Base-by-base conservation (phyloP, 2,329 filamentous ascomycete genomes). In the Phoma sp. region DNA sequence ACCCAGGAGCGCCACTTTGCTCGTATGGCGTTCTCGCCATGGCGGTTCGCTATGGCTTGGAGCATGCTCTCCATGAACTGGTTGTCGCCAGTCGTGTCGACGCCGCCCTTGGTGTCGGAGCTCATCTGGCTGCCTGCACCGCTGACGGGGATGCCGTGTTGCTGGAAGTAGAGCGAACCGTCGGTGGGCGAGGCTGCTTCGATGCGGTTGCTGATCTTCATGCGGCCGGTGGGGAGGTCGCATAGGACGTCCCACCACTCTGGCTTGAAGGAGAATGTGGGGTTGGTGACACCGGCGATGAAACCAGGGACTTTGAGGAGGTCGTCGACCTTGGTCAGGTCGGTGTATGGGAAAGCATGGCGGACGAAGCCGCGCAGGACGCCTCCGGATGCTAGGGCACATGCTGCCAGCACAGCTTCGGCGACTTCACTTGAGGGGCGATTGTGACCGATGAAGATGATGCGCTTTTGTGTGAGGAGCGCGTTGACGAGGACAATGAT, bases 231-330 rank as follows among this genome's bases (percentile, higher is more conserved):
- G 0, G 93, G 90, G 34, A 99, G 81, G 74, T 99, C 95, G 74
- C 95, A 99, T 11, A 99, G 82, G 9, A 99, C 78, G 75, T 99
- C 95, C 95, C 95, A 99, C 95, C 95, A 99, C 72, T 97, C 93
- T 0, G 90, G 91, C 68, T 98, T 93, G 68, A 92, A 87, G 57
- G 93, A 92, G 73, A 99, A 99, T 0, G 92, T 93, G 5, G 95
- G 95, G 71, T 99, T 99, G 1, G 93, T 99, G 33, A 99, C 95
- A 52, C 95, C 95, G 2, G 95, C 95, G 66, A 99, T 96, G 76
- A 99, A 99, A 2, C 95, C 95, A 6, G 95, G 93, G 0, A 99
- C 95, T 67, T 96, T 93, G 40, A 99, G 83, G 10, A 99, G 83
- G 72, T 98, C 95, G 63, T 99, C 95, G 55, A 99, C 93, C 77